These are phyloP conservation scores for Fagus sylvatica DNA, from an alignment of 306 rosid species.

Conservation along the genomic window DNA sequence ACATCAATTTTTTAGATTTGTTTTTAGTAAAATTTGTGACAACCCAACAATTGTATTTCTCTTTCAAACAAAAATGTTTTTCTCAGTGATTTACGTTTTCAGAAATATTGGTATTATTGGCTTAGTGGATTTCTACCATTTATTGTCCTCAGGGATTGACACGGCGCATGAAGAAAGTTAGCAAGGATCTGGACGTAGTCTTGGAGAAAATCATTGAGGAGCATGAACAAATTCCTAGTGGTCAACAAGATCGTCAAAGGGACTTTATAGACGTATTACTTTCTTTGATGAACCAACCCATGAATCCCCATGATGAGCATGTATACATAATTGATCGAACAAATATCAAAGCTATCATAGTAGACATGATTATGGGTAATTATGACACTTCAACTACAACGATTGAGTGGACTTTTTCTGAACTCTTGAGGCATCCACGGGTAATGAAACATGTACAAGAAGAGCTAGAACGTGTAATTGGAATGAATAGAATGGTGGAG, in stretches of 20 bases:
- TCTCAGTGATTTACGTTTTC: too few species aligned
- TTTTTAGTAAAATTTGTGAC: too few species aligned
- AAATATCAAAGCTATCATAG: conserved; percentile 37
- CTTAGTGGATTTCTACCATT: too few species aligned
- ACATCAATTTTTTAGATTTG: too few species aligned
- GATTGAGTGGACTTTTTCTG: conserved; percentile 39
- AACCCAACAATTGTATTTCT: too few species aligned
- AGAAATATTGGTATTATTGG: too few species aligned
- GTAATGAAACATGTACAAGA: conserved; percentile 44
- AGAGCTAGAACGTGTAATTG: conserved; percentile 32
- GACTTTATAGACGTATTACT: conserved; percentile 39
- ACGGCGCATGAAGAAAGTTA: not conserved
- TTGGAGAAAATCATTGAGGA: conserved; percentile 28
- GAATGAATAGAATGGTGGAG: conserved; percentile 29
- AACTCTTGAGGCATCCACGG: conserved; percentile 39
- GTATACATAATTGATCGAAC: conserved; percentile 7
- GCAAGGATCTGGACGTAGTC: conserved; percentile 6
- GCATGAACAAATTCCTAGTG: not conserved
- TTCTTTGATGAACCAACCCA: conserved; percentile 1
- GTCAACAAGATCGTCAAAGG: not conserved
- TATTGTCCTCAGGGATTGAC: conserved; percentile 30
- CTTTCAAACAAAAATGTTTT: too few species aligned
- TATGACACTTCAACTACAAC: not conserved
- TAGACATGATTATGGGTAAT: conserved; percentile 31
- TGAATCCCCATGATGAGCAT: not conserved